Base-by-base conservation (phyloP, 768 basidiomycete species). In the Tylopilus balloui region DNA sequence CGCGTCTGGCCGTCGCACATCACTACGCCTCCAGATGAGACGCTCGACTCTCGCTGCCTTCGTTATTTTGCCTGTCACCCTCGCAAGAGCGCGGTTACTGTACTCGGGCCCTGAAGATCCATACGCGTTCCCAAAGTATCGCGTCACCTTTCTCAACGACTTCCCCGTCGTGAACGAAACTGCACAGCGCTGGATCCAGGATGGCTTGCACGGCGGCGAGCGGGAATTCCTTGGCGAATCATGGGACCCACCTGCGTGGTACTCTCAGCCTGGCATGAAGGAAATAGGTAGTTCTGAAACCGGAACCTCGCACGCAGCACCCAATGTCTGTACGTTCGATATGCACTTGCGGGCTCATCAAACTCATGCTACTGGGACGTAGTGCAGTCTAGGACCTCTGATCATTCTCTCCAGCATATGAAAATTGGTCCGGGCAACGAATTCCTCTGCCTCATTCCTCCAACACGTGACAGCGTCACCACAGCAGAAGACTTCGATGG, bases 71-170 rank as follows among this genome's bases (percentile, higher is more conserved):
- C 11, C 39, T 36, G 20, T 58, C 24, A 47, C 21, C 2, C 40
- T 58, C 6, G 40, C 45, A 48, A 59, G 36, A 35, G 72, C 70
- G 0, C 66, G 62, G 0, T 55, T 81, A n/a, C 64, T 83, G 24
- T 83, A 88, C 61, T 80, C 84, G 9, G 75, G 89, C 39, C 88
- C 90, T 24, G 86, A 91, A 58, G 90, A 92, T 59, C 73, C 81
- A 14, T 78, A 81, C 65, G 84, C 90, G 0, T 90, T 84, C 63
- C 91, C 90, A 55, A 92, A 92, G 64, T 86, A 80, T 63, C 77
- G 80, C 35, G 83, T 92, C 52, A 71, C 81, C 34, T 92, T 88
- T 67, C 78, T 92, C 61, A 87, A 88, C 62, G 78, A 78, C 49
- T 78, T 83, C n/a, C 89, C 90, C 23, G 70, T 92, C 54, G 67